phyloP scores from a whole-genome alignment of 192 early-diverging fungal genomes.

The Podila epicladia region DNA sequence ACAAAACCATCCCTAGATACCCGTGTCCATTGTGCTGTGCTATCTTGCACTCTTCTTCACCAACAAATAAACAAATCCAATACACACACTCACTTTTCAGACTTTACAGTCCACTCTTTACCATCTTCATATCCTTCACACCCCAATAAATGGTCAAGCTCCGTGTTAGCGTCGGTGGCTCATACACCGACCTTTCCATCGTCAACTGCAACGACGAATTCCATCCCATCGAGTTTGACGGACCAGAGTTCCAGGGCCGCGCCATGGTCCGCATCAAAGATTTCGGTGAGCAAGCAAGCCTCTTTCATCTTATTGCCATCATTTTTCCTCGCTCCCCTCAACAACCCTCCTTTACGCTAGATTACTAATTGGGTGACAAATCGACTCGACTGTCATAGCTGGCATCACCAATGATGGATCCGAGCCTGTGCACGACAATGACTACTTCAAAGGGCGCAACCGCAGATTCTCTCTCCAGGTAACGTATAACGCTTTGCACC shows the following conservation, averaged over 20 bases:
- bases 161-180: conserved; percentile 41
- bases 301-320: neutral
- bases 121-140: neutral
- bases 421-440: conserved; percentile 28
- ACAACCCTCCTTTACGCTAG: neutral
- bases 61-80: neutral
- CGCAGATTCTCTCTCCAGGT: conserved; percentile 53
- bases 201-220: conserved; percentile 50
- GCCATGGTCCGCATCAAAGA: conserved; percentile 48
- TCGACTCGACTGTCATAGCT: conserved; percentile 3
- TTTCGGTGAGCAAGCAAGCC: conserved; percentile 39
- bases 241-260: conserved; percentile 47
- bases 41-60: neutral
- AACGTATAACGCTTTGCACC: neutral
- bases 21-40: too few species aligned
- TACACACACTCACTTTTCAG: neutral
- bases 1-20: too few species aligned
- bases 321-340: too few species aligned
- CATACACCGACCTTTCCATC: conserved; percentile 38
- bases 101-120: neutral
- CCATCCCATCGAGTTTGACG: conserved; percentile 48
- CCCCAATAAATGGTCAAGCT: conserved; percentile 33
- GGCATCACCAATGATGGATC: conserved; percentile 48
- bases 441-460: conserved; percentile 51
- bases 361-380: neutral